A percentile compares a stretch with the other conserved stretches of the same genome.
Evolutionary conservation across 495 filamentous ascomycete species (phyloP).

Genomic region (Tuber brumale): DNA sequence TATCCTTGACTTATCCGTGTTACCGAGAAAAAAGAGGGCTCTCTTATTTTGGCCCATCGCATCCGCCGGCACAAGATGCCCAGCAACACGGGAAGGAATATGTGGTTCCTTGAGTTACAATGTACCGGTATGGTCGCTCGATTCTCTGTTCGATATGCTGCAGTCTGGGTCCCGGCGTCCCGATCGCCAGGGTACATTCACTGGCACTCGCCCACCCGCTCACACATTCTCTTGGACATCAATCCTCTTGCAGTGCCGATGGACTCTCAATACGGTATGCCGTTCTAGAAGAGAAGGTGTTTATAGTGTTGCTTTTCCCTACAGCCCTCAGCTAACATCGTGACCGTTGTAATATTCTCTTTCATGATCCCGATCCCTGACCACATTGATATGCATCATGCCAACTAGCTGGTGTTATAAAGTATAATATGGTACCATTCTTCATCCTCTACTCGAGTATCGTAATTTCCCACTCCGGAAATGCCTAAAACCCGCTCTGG

Average conservation of each 20-base stretch:
- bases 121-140: neutral
- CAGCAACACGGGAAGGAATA: neutral
- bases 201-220: neutral
- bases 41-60: neutral
- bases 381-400: neutral
- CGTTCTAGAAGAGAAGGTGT: neutral
- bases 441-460: neutral
- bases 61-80: neutral
- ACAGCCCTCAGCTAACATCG: neutral
- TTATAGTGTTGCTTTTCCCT: neutral
- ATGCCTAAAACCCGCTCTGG: neutral
- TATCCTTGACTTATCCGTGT: neutral
- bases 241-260: neutral
- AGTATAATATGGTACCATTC: neutral
- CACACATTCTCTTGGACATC: neutral
- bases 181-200: neutral
- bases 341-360: neutral
- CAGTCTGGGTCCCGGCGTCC: neutral
- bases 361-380: neutral
- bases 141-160: neutral
- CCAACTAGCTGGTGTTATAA: neutral
- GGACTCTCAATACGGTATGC: neutral
- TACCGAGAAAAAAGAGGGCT: neutral
- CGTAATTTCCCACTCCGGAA: neutral
- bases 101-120: neutral